Conservation (phyloP, 495 filamentous ascomycete species). For the Hyphodiscus hymeniophilus region DNA sequence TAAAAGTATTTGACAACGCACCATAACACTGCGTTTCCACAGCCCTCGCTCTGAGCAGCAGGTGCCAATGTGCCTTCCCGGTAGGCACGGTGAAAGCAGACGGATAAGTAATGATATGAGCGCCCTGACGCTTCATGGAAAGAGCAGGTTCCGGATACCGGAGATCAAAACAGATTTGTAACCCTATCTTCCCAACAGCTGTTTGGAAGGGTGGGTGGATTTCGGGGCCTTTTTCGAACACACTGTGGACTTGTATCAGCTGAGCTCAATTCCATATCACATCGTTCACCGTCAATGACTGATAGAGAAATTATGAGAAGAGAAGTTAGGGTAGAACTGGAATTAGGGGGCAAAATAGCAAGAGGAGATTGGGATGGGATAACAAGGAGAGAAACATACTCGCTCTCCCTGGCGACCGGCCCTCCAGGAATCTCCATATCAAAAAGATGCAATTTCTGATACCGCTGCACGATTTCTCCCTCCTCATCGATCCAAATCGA, state of each 20-base stretch:
- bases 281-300: too few relatives aligned
- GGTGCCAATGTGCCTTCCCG: constrained; percentile 76
- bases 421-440: constrained; percentile 51
- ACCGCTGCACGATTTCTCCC: constrained; percentile 52
- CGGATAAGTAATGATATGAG: constrained; percentile 74
- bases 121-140: constrained; percentile 50
- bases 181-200: constrained; percentile 60
- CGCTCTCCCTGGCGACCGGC: constrained; percentile 52
- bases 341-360: too few relatives aligned
- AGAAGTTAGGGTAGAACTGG: too few relatives aligned
- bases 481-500: constrained; percentile 61
- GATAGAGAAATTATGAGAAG: too few relatives aligned
- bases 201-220: constrained; percentile 66
- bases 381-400: constrained; percentile 14
- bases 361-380: too few relatives aligned
- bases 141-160: constrained; percentile 74
- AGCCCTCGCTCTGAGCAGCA: constrained; percentile 67
- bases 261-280: too few relatives aligned
- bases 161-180: constrained; percentile 81
- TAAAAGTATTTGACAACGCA: too few relatives aligned
- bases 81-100: constrained; percentile 86
- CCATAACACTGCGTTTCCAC: constrained; percentile 83
- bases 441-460: constrained; percentile 74
- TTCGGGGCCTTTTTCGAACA: constrained; percentile 49
- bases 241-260: constrained; percentile 20